Conservation (phyloP, 192 early-diverging fungal species). For the Rhizoclosmatium sp. region DNA sequence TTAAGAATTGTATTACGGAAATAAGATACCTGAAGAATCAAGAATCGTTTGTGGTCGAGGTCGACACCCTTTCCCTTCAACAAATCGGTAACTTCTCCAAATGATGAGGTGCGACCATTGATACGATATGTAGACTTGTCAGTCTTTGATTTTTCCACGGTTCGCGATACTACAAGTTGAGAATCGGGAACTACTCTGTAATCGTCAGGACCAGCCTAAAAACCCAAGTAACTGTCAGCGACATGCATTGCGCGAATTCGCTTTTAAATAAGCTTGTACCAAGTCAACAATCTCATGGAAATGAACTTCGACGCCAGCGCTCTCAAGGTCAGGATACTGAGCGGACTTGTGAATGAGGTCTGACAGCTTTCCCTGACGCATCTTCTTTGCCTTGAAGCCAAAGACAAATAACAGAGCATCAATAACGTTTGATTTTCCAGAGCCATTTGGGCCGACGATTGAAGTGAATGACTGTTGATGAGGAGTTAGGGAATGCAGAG, state of each 20-base stretch:
- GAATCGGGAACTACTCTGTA: conserved; percentile 72
- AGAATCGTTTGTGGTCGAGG: conserved; percentile 96
- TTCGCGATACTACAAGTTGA: conserved; percentile 79
- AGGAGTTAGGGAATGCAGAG: background rate
- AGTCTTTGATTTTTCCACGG: conserved; percentile 51
- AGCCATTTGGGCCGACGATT: conserved; percentile 97
- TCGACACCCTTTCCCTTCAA: conserved; percentile 89
- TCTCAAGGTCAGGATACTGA: conserved; percentile 69
- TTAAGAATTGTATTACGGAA: background rate
- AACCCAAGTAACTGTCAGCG: background rate
- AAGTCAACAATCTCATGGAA: conserved; percentile 91
- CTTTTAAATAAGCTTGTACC: conserved; percentile 43
- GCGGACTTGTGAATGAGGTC: conserved; percentile 96
- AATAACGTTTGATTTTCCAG: conserved; percentile 98
- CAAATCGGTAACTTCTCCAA: conserved; percentile 83
- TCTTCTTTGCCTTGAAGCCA: conserved; percentile 96
- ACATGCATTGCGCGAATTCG: background rate
- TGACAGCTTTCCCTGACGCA: conserved; percentile 93
- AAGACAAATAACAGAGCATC: conserved; percentile 98
- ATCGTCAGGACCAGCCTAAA: conserved; percentile 65
- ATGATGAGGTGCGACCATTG: conserved; percentile 66
- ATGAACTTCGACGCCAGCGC: conserved; percentile 91
- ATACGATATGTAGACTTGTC: conserved; percentile 62
- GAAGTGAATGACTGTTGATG: conserved; percentile 70
- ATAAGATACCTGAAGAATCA: conserved; percentile 81